phyloP scores from a whole-genome alignment of 192 early-diverging fungal species.

The Coemansia sp. region DNA sequence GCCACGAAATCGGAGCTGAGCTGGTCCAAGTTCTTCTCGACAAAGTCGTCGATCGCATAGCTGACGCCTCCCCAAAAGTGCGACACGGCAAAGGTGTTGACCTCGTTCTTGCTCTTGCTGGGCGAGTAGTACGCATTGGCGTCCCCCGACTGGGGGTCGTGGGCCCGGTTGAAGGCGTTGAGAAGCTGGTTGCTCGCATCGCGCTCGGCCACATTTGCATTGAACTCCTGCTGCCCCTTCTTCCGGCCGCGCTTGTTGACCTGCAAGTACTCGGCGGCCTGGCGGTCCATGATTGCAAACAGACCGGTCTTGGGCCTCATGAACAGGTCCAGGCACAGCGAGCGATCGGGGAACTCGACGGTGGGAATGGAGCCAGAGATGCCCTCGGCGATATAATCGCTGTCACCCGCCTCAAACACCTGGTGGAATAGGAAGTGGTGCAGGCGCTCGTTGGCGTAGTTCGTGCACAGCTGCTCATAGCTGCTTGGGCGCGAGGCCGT shows the following conservation, averaged over 20 bases:
- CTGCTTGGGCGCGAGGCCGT: constrained; percentile 17
- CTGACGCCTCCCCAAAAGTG: constrained; percentile 49
- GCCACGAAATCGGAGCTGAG: constrained; percentile 80
- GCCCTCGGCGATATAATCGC: constrained; percentile 59
- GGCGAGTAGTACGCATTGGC: constrained; percentile 32
- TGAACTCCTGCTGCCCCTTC: constrained; percentile 35
- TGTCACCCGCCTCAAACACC: constrained; percentile 62
- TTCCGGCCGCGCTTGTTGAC: constrained; percentile 18
- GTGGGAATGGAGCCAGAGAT: constrained; percentile 38
- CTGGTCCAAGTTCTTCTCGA: constrained; percentile 71
- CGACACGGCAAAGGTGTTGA: constrained; percentile 41
- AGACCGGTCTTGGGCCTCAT: constrained; percentile 64
- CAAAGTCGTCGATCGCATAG: constrained; percentile 80
- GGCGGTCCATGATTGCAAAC: constrained; percentile 68
- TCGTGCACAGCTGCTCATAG: constrained; percentile 67
- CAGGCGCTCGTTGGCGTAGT: constrained; percentile 85
- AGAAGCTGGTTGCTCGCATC: constrained; percentile 46
- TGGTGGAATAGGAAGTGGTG: constrained; percentile 68
- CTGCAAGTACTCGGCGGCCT: constrained; percentile 43
- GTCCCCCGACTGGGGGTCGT: constrained; percentile 30
- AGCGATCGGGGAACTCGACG: constrained; percentile 57
- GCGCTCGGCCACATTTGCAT: constrained; percentile 26
- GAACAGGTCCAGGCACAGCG: constrained; percentile 65
- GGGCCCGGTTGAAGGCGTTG: constrained; percentile 40
- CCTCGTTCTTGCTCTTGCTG: constrained; percentile 48